Conservation (phyloP, 495 filamentous ascomycete genomes). For the Penicillium mononematosum region DNA sequence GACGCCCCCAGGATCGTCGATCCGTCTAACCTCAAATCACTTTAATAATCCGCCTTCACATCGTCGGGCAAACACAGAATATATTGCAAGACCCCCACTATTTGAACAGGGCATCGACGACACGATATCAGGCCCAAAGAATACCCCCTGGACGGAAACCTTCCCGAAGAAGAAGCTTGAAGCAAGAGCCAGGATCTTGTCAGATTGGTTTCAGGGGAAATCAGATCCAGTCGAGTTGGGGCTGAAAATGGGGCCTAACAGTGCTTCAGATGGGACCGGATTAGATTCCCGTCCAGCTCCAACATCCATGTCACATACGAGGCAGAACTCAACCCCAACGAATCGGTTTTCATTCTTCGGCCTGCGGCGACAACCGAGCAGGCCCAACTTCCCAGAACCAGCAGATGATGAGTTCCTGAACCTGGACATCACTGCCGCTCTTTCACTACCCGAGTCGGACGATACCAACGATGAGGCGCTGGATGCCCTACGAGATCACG, state of each 20-base stretch:
- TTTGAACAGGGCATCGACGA: slow-evolving; percentile 24
- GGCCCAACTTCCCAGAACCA: slow-evolving; percentile 31
- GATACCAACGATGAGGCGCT: slow-evolving; percentile 63
- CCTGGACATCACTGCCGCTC: slow-evolving; percentile 60
- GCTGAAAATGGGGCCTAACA: slow-evolving; percentile 24
- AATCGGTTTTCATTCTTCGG: slow-evolving; percentile 43
- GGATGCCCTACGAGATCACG: slow-evolving; percentile 67
- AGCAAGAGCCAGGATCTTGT: slow-evolving; percentile 42
- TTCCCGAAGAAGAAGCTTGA: slow-evolving; percentile 43
- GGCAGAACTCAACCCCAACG: slow-evolving; percentile 36
- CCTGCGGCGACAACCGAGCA: slow-evolving; percentile 32
- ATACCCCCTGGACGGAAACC: slow-evolving; percentile 32
- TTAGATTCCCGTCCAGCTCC: slow-evolving; percentile 23
- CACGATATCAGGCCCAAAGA: slow-evolving; percentile 21
- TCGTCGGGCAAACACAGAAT: slow-evolving; percentile 46
- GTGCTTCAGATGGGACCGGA: slow-evolving; percentile 25
- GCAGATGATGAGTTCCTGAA: slow-evolving; percentile 63
- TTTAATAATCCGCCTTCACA: slow-evolving; percentile 32
- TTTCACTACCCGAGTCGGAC: slow-evolving; percentile 56
- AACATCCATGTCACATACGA: slow-evolving; percentile 32
- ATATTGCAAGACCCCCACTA: slow-evolving; percentile 32
- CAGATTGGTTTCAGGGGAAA: slow-evolving; percentile 54
- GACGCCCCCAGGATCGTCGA: slow-evolving; percentile 21
- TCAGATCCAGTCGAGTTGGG: slow-evolving; percentile 48
- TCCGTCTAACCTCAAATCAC: slow-evolving; percentile 20